These are phyloP conservation scores for Colletotrichum kahawae DNA, from an alignment of 2,329 filamentous ascomycete species.

Conservation along the genomic window DNA sequence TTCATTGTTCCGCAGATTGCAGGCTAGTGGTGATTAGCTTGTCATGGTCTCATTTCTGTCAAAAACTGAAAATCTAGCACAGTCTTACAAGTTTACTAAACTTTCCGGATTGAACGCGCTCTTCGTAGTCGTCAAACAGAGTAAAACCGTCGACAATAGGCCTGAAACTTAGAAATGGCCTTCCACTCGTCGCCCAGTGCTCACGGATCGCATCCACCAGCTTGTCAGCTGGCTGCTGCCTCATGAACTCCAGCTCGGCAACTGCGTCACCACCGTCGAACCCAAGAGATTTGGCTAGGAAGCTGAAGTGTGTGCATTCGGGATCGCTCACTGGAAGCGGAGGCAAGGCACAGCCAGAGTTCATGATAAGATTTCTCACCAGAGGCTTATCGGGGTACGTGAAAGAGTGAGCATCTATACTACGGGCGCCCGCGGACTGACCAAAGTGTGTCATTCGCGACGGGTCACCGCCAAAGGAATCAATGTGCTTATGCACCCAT, in stretches of 20 bases:
- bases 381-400: background rate
- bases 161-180: background rate
- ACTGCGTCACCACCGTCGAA: background rate
- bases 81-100: background rate
- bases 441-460: background rate
- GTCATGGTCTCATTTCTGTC: rapidly evolving
- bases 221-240: background rate
- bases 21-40: background rate
- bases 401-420: background rate
- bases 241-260: background rate
- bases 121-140: background rate
- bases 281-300: background rate
- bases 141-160: background rate
- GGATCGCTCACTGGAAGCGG: background rate
- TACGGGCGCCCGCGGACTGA: background rate
- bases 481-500: background rate
- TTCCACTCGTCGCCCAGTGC: background rate
- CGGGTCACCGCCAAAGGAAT: background rate
- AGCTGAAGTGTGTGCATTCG: background rate
- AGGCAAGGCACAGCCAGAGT: background rate
- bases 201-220: background rate
- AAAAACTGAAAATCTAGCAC: rapidly evolving
- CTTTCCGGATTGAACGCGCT: background rate
- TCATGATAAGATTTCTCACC: background rate
- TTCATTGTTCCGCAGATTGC: background rate